Evolutionary conservation across 495 filamentous ascomycete species (phyloP).

Genomic region (Penicillium salamii): DNA sequence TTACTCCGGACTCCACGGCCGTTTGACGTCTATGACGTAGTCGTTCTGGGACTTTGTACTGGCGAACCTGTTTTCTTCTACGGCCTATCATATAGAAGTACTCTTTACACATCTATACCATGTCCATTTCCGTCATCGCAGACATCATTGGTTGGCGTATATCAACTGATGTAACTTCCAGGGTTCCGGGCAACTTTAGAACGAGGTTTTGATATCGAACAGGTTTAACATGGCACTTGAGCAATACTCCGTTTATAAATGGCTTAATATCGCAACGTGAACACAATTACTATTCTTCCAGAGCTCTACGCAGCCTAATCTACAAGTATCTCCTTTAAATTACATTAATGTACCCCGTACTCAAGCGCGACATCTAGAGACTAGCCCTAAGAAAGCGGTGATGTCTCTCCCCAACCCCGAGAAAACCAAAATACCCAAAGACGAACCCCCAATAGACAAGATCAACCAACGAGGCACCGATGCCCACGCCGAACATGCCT

Average conservation of each 20-base stretch:
- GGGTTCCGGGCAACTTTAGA: too few species aligned
- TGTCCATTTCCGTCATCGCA: not conserved
- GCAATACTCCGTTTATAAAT: not conserved
- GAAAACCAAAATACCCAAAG: not conserved
- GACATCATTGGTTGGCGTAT: not conserved
- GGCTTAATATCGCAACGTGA: too few species aligned
- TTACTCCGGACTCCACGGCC: too few species aligned
- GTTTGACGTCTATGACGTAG: not conserved
- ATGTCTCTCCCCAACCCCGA: not conserved
- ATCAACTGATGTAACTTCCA: not conserved
- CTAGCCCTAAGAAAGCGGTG: not conserved
- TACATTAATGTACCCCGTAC: too few species aligned
- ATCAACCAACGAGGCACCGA: constrained; percentile 10
- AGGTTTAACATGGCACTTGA: too few species aligned
- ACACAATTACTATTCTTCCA: too few species aligned
- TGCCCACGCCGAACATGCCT: constrained; percentile 18
- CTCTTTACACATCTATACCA: too few species aligned
- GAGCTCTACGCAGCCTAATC: too few species aligned
- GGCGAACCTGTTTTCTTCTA: not conserved
- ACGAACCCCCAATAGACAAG: not conserved
- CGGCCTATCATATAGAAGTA: not conserved
- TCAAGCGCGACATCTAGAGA: not conserved
- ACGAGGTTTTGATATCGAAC: too few species aligned
- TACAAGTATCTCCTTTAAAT: too few species aligned
- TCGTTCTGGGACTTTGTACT: not conserved